Evolutionary conservation across 345 rosid species (phyloP), one percentile per base, ranked within the genome.

Genomic region (Brassica carinata): DNA sequence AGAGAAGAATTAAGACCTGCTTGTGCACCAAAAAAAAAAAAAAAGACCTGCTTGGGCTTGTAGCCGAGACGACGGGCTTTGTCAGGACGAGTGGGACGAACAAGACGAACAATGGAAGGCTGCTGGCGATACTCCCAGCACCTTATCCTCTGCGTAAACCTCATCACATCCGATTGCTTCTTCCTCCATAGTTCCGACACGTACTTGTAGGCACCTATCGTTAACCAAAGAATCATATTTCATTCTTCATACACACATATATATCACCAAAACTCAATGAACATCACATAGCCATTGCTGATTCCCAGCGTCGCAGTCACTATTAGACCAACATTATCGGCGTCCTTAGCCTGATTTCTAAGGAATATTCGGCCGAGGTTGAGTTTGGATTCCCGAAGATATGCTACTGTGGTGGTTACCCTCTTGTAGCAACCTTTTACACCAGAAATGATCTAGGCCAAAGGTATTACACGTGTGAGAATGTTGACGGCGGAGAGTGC

Each of bases 131-230:
- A 96, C 85, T 94, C 98, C 99, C 99, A 96, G 81, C 99, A 96
- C 90, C 99, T 96, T 45, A 96, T 93, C 87, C 99, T 90, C 89
- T 91, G 98, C 77, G 92, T 19, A 77, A 96, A 94, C 84, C 99
- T 89, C 99, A 96, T 96, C 57, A 94, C 98, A 87, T 96, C 99
- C 6, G 99, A 96, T 66, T 94, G 98, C 86, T 96, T 96, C 95
- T 91, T 96, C 94, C 98, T 93, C 97, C 98, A 95, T 91, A 95
- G 84, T 91, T 95, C 99, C 45, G 97, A 91, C 40, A 95, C 96
- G 84, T 95, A 95, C 87, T 85, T 91, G 90, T 95, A 95, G 69
- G 98, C 98, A n/a, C 98, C 98, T 95, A 61, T n/a, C 77, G 66
- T 18, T 2, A 34, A 38, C 8, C 11, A 3, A 34, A 40, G 10